A percentile compares a stretch with the other conserved stretches of the same genome.
phyloP scores from a whole-genome alignment of 306 rosid genomes.

The Calophaca sinica region DNA sequence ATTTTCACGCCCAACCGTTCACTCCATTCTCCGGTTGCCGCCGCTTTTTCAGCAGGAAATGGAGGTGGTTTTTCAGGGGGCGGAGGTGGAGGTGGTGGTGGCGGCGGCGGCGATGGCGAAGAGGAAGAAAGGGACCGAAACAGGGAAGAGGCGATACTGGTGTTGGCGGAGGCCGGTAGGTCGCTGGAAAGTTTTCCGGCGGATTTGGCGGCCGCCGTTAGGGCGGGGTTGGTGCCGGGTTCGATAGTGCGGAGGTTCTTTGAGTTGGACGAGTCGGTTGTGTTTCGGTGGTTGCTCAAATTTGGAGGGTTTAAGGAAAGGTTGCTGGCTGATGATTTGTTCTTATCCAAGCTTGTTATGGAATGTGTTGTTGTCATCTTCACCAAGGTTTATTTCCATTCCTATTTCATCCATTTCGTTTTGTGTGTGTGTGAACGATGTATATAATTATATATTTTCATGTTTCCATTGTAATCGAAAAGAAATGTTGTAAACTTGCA shows the following conservation, averaged over 20 bases:
- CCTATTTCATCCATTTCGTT: background rate
- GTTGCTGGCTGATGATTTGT: conserved; percentile 90
- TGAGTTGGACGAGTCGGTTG: conserved; percentile 71
- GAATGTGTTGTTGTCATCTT: conserved; percentile 90
- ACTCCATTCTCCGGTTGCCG: conserved; percentile 4
- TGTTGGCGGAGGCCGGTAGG: conserved; percentile 68
- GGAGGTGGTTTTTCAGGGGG: conserved; percentile 29
- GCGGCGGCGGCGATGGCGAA: conserved; percentile 24
- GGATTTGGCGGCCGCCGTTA: conserved; percentile 76
- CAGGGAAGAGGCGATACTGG: conserved; percentile 69
- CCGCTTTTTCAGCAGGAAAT: conserved; percentile 32
- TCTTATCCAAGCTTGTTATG: conserved; percentile 80
- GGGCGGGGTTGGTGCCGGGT: conserved; percentile 78
- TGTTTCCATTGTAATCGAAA: no score
- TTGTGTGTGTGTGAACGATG: background rate
- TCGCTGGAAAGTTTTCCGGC: conserved; percentile 72
- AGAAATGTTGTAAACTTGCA: no score
- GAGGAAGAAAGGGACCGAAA: conserved; percentile 65
- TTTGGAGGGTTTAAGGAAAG: conserved; percentile 93
- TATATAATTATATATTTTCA: no score
- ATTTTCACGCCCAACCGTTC: conserved; percentile 41
- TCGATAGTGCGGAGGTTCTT: conserved; percentile 71
- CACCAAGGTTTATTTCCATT: conserved; percentile 68
- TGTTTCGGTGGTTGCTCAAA: conserved; percentile 69
- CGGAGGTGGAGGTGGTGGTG: conserved; percentile 18